phyloP scores from a whole-genome alignment of 805 yeast genomes.

The Spathaspora hagerdaliae region DNA sequence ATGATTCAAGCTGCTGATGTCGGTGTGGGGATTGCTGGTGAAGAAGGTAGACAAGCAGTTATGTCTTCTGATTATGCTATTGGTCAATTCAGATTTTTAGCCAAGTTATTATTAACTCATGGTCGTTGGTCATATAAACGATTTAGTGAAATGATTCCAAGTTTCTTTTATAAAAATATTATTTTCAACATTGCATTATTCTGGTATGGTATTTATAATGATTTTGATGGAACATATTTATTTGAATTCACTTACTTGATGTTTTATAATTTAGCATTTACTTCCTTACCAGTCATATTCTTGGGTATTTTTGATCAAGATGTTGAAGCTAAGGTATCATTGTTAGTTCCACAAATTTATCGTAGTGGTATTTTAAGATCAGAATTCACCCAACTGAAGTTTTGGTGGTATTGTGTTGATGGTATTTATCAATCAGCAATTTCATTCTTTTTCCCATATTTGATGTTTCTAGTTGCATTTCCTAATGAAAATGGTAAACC shows the following conservation, averaged over 20 bases:
- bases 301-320: constrained; percentile 81
- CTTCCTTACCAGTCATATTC: constrained; percentile 76
- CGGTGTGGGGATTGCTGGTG: constrained; percentile 90
- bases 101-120: constrained; percentile 66
- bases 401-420: constrained; percentile 71
- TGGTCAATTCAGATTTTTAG: constrained; percentile 74
- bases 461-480: constrained; percentile 32
- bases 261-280: constrained; percentile 80
- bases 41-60: constrained; percentile 86
- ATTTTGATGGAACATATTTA: constrained; percentile 77
- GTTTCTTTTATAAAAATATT: constrained; percentile 76
- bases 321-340: constrained; percentile 63
- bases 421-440: constrained; percentile 73
- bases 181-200: constrained; percentile 69
- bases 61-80: constrained; percentile 86
- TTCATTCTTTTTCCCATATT: constrained; percentile 71
- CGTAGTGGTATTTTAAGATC: constrained; percentile 65
- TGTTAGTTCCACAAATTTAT: constrained; percentile 73
- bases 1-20: constrained; percentile 88
- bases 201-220: constrained; percentile 73
- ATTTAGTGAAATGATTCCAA: constrained; percentile 78
- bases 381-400: constrained; percentile 69
- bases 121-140: constrained; percentile 87
- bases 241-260: constrained; percentile 75
- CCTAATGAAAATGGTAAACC: constrained; percentile 47